Evolutionary conservation across 1,284 basidiomycete species (phyloP).

Genomic region (Cryptococcus sp.): DNA sequence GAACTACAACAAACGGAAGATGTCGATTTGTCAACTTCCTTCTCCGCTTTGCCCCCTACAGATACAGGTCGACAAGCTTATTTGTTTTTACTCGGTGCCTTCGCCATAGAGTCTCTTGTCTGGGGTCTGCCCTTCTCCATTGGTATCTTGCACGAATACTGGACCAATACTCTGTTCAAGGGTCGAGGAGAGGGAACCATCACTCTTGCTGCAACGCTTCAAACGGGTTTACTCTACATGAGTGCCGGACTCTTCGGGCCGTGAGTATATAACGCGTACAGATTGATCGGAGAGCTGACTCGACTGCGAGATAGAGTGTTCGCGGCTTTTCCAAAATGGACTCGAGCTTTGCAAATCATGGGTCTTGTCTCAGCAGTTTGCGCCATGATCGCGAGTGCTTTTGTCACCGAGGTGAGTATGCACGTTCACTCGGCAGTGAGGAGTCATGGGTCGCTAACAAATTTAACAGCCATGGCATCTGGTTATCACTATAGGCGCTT

Average conservation of each 20-base stretch:
- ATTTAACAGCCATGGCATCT: conserved; percentile 37
- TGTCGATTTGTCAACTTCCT: neutral
- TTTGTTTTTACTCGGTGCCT: conserved; percentile 40
- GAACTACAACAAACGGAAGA: no score
- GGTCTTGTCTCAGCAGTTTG: conserved; percentile 25
- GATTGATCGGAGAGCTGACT: neutral
- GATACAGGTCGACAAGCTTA: conserved; percentile 42
- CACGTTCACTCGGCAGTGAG: no score
- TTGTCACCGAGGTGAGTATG: conserved; percentile 29
- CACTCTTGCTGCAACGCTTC: conserved; percentile 43
- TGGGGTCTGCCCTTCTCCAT: conserved; percentile 45
- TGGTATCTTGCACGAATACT: conserved; percentile 44
- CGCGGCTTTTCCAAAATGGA: conserved; percentile 27
- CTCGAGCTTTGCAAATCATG: conserved; percentile 21
- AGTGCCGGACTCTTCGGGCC: conserved; percentile 33
- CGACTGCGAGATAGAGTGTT: conserved; percentile 19
- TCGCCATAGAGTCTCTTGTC: conserved; percentile 36
- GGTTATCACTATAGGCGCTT: conserved; percentile 35
- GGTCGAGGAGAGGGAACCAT: conserved; percentile 29
- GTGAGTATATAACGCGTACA: conserved; percentile 19
- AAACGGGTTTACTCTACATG: conserved; percentile 44
- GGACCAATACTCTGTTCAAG: conserved; percentile 39
- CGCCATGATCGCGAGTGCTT: conserved; percentile 33
- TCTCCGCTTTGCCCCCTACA: conserved; percentile 30
- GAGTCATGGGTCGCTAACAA: no score